Evolutionary conservation across 176 grass and related monocot species (phyloP), one percentile per base, ranked within the genome.

Genomic region (Aechmea fasciata): DNA sequence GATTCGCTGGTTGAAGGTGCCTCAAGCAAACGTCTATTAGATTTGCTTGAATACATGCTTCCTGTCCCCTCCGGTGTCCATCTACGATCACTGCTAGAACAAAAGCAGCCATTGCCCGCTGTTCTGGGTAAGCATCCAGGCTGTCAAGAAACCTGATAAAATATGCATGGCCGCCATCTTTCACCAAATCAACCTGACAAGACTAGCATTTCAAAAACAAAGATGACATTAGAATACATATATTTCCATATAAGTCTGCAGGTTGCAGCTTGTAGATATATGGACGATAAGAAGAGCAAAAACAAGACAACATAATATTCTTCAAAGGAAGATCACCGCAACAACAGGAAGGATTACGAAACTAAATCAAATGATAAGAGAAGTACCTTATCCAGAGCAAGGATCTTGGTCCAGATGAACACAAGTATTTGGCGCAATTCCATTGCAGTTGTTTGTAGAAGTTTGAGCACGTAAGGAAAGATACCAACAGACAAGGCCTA

Each of bases 351-450:
- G 69, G 68, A 11, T 61, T 18, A 18, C 55, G 2, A 61, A 61
- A 2, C 55, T 61, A 61, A 81, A 69, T 69, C 19, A 28, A 23
- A 71, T n/a, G 7, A 66, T 41, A 62, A 59, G 63, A 51, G 10
- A 28, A 23, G 13, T 77, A 85, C 94, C 89, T 99, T 99, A 74
- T 99, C 94, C 67, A 99, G 89, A 52, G 94, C 88, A 67, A 99
- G 89, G 79, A 99, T 99, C 81, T 99, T 99, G 69, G 94, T 99
- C 94, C 94, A 99, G 79, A 99, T 93, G 70, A 99, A 99, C 53
- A 99, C 89, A 74, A 99, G 89, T 79, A 99, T 99, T 85, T 99
- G 94, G 13, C 87, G 89, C 66, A 99, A 65, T 66, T 99, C 94
- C 59, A 82, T 72, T 4, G 89, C 94, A 73, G 87, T 90, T 79